Evolutionary conservation across 2,329 filamentous ascomycete species (phyloP).

Genomic region (Aureobasidium zeae): DNA sequence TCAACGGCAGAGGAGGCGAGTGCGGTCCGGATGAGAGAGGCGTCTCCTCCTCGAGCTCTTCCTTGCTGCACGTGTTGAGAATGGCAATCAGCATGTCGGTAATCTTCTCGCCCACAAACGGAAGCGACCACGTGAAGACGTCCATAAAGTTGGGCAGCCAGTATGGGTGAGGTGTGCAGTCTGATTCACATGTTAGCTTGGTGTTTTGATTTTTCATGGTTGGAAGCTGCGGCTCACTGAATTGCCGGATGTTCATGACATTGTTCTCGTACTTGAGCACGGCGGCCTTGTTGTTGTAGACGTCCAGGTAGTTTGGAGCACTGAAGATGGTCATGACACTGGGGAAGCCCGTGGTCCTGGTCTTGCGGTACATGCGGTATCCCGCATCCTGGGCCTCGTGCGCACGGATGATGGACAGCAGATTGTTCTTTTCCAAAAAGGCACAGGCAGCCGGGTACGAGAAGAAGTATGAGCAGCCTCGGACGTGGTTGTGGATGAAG

Average conservation of each 20-base stretch:
- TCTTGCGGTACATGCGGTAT: slow-evolving; percentile 99
- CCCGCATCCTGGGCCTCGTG: slow-evolving; percentile 98
- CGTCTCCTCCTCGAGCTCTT: slow-evolving; percentile 82
- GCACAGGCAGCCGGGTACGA: slow-evolving; percentile 94
- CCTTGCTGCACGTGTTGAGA: slow-evolving; percentile 96
- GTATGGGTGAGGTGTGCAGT: slow-evolving; percentile 98
- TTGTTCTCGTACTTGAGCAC: slow-evolving; percentile 99
- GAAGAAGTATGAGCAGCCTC: slow-evolving; percentile 98
- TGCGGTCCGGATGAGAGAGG: slow-evolving; percentile 57
- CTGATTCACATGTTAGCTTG: slow-evolving; percentile 19
- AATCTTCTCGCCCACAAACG: slow-evolving; percentile 96
- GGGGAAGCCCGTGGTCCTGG: slow-evolving; percentile 91
- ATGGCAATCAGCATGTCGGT: slow-evolving; percentile 99
- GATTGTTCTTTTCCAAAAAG: slow-evolving; percentile 97
- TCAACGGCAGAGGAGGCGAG: slow-evolving; percentile 58
- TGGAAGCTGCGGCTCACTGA: slow-evolving; percentile 57
- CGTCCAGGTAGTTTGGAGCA: slow-evolving; percentile 94
- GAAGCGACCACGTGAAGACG: slow-evolving; percentile 99
- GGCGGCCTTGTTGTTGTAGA: slow-evolving; percentile 99
- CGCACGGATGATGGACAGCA: slow-evolving; percentile 91
- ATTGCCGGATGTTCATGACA: slow-evolving; percentile 99
- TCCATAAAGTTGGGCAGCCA: slow-evolving; percentile 99
- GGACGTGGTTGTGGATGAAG: slow-evolving; percentile 96
- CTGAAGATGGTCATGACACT: slow-evolving; percentile 99
- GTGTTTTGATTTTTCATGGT: not conserved